phyloP scores from a whole-genome alignment of 129 eudicot genomes.

The Erigeron canadensis region DNA sequence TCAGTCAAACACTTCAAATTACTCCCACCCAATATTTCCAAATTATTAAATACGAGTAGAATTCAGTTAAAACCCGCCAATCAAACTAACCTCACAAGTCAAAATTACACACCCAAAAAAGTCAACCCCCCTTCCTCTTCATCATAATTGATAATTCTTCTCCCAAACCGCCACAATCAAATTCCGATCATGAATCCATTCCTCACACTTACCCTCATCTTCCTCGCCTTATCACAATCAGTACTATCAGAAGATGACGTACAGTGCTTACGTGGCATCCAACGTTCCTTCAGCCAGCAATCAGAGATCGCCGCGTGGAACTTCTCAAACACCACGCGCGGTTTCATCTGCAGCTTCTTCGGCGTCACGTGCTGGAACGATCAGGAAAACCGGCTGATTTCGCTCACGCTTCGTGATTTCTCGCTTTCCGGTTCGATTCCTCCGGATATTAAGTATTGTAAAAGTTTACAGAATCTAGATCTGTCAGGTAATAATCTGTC shows the following conservation, averaged over 20 bases:
- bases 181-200: conserved; percentile 6
- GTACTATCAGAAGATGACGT: conserved; percentile 57
- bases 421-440: conserved; percentile 56
- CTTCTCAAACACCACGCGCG: conserved; percentile 49
- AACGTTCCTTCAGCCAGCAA: conserved; percentile 32
- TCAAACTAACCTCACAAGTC: conserved; percentile 14
- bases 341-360: conserved; percentile 55
- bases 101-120: conserved; percentile 16
- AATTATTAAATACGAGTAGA: no score
- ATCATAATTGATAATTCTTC: no score
- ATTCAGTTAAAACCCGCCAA: conserved; percentile 29
- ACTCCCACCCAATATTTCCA: not conserved
- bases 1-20: no score
- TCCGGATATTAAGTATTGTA: conserved; percentile 43
- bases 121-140: conserved; percentile 26
- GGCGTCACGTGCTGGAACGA: conserved; percentile 89
- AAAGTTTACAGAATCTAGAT: conserved; percentile 59
- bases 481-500: conserved; percentile 60
- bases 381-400: conserved; percentile 57
- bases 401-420: conserved; percentile 45
- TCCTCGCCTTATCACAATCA: not conserved
- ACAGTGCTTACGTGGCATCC: conserved; percentile 54
- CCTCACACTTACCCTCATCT: conserved; percentile 12
- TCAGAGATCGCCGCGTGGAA: conserved; percentile 44
- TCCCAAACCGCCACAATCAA: conserved; percentile 23